Conservation (phyloP, 2,329 filamentous ascomycete species). For the Talaromyces verruculosus region DNA sequence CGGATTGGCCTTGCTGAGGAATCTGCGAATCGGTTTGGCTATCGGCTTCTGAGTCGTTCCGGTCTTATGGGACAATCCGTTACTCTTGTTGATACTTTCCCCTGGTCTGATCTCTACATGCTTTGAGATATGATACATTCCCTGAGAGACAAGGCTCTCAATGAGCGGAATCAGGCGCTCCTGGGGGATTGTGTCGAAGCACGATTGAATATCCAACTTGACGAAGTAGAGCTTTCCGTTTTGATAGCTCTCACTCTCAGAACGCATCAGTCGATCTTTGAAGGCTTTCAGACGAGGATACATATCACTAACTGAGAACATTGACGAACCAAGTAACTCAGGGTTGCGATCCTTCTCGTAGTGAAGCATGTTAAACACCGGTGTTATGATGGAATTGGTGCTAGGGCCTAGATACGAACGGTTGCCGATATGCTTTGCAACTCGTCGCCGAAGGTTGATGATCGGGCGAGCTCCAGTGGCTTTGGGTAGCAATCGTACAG, state of each 20-base stretch:
- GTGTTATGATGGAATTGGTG: slow-evolving; percentile 69
- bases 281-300: slow-evolving; percentile 72
- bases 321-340: slow-evolving; percentile 68
- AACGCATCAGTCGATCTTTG: slow-evolving; percentile 43
- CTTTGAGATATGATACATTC: slow-evolving; percentile 68
- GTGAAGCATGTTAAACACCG: slow-evolving; percentile 73
- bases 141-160: slow-evolving; percentile 54
- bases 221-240: slow-evolving; percentile 69
- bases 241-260: neutral
- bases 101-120: slow-evolving; percentile 69
- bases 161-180: slow-evolving; percentile 68
- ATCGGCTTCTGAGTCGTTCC: neutral
- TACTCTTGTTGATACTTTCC: slow-evolving; percentile 28
- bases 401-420: slow-evolving; percentile 56
- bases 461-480: slow-evolving; percentile 74
- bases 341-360: slow-evolving; percentile 67
- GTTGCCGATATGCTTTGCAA: slow-evolving; percentile 50
- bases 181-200: slow-evolving; percentile 95
- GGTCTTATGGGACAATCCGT: slow-evolving; percentile 12
- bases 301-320: slow-evolving; percentile 80
- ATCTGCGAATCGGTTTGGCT: slow-evolving; percentile 44
- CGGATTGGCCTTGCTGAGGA: slow-evolving; percentile 54
- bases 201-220: slow-evolving; percentile 87
- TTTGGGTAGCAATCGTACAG: slow-evolving; percentile 81
- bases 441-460: slow-evolving; percentile 74